Evolutionary conservation across 495 filamentous ascomycete species (phyloP), one percentile per base, ranked within the genome.

Genomic region (Rhypophila decipiens): DNA sequence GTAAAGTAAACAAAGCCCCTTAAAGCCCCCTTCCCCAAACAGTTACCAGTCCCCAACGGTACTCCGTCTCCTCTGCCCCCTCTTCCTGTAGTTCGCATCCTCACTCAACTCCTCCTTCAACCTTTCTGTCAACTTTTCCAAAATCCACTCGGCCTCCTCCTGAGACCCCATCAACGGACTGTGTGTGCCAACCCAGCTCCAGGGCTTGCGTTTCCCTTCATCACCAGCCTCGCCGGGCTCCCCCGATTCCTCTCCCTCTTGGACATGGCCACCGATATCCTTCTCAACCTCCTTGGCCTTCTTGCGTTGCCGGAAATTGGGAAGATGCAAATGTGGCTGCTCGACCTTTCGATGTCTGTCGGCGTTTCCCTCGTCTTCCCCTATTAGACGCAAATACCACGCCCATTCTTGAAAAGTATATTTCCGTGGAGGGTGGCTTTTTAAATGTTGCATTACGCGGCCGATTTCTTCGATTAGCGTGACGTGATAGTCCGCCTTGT

Each of bases 341-440:
- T 45, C 44, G 2, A 50, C 51, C 42, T 56, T 52, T 8, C 66
- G 54, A 48, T 80, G 76, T 36, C 55, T 68, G 9, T 65, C 58
- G 31, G 65, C 61, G 52, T 67, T 60, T 22, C 63, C 63, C 56
- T 84, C 80, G 54, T 90, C 76, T 59, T 88, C 79, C 13, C 86
- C 87, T 13, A 91, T 74, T 2, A 95, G 73, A 20, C 73, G 74
- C 17, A 95, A 75, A 57, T 82, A 94, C 67, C 82, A 87, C 8
- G 81, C 79, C 89, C 89, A 95, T 59, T 94, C 87, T 8, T 80
- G 67, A 59, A 87, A 94, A 12, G 76, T 74, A 62, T 91, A 95
- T 58, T 82, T 76, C 40, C 80, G 78, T 0, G 79, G 75, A 7
- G 82, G 79, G 15, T 65, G 68, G 33, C 68, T 70, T 17, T 75